Percentiles rank a stretch among this genome's conserved stretches.
phyloP scores from a whole-genome alignment of 2,329 filamentous ascomycete species.

The Sporothrix dimorphospora region DNA sequence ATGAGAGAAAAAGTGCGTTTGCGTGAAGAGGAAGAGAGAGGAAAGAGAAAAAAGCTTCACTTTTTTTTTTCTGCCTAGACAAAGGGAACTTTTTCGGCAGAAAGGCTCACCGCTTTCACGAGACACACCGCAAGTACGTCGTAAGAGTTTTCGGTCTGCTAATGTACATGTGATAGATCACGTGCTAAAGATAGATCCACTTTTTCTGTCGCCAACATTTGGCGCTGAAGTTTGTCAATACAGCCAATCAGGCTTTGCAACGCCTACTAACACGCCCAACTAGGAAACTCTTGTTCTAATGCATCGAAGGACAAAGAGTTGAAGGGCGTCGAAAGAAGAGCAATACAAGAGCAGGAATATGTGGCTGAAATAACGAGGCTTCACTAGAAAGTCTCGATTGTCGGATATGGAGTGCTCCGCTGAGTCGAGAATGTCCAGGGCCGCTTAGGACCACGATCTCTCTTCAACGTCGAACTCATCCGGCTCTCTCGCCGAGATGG shows the following conservation, averaged over 20 bases:
- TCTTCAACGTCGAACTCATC: not conserved
- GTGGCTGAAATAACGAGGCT: too few species aligned
- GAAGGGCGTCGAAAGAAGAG: too few species aligned
- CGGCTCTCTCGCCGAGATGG: not conserved
- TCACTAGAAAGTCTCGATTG: too few species aligned
- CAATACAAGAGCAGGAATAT: too few species aligned
- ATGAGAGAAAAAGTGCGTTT: not conserved
- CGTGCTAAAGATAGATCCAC: not conserved
- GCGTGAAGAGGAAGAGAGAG: not conserved
- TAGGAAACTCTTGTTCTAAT: conserved; percentile 5
- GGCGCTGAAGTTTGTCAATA: not conserved
- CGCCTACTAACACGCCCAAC: conserved; percentile 6
- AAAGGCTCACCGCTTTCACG: conserved; percentile 13
- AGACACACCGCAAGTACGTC: not conserved
- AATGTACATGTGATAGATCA: not conserved
- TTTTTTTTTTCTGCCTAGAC: conserved; percentile 9
- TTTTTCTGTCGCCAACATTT: not conserved
- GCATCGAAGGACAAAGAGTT: not conserved
- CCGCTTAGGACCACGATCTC: too few species aligned
- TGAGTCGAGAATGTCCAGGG: too few species aligned
- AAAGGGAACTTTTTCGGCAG: conserved; percentile 15
- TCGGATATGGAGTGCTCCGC: too few species aligned
- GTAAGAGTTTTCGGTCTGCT: not conserved
- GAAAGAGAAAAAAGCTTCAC: not conserved
- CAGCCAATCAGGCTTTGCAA: not conserved